A percentile compares a stretch with the other conserved stretches of the same genome.
phyloP scores from a whole-genome alignment of 1,284 basidiomycete species.

The Cryptococcus jaspeensis region DNA sequence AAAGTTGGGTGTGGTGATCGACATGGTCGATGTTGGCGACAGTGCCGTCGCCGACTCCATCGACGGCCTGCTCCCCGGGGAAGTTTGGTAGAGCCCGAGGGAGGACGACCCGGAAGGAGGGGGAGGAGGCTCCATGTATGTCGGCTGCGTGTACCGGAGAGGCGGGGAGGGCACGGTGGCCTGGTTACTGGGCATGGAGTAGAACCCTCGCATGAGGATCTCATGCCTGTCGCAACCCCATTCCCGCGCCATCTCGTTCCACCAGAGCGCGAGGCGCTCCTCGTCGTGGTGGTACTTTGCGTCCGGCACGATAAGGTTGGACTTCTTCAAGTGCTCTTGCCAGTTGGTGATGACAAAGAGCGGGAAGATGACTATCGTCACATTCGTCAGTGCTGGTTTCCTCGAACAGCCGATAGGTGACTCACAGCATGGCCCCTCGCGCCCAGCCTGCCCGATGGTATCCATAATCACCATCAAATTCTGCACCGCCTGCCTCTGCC shows the following conservation, averaged over 20 bases:
- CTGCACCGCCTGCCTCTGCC: conserved; percentile 49
- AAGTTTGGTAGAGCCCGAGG: conserved; percentile 19
- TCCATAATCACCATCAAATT: conserved; percentile 49
- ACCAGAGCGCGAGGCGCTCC: conserved; percentile 39
- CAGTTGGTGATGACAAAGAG: conserved; percentile 42
- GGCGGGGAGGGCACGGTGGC: conserved; percentile 5
- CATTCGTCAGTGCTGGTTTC: too few relatives aligned
- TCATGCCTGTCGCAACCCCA: conserved; percentile 41
- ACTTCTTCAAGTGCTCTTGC: conserved; percentile 38
- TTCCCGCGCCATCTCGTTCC: conserved; percentile 37
- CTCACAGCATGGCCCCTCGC: conserved; percentile 46
- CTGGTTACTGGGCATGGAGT: conserved; percentile 8
- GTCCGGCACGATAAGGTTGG: conserved; percentile 19
- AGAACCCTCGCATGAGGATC: conserved; percentile 29
- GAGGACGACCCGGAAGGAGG: conserved; percentile 5
- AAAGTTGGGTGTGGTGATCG: conserved; percentile 16
- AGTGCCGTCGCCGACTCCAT: conserved; percentile 12
- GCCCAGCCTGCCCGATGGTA: conserved; percentile 40
- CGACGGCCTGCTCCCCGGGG: conserved; percentile 7
- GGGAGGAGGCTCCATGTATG: conserved; percentile 1
- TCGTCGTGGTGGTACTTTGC: conserved; percentile 29
- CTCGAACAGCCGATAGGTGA: too few relatives aligned
- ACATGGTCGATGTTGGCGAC: conserved; percentile 19
- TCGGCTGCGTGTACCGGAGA: conserved; percentile 3
- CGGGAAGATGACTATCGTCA: conserved; percentile 38